Evolutionary conservation across 352 stramenopile species (phyloP), one percentile per base, ranked within the genome.

Genomic region (Pythium folliculosum): DNA sequence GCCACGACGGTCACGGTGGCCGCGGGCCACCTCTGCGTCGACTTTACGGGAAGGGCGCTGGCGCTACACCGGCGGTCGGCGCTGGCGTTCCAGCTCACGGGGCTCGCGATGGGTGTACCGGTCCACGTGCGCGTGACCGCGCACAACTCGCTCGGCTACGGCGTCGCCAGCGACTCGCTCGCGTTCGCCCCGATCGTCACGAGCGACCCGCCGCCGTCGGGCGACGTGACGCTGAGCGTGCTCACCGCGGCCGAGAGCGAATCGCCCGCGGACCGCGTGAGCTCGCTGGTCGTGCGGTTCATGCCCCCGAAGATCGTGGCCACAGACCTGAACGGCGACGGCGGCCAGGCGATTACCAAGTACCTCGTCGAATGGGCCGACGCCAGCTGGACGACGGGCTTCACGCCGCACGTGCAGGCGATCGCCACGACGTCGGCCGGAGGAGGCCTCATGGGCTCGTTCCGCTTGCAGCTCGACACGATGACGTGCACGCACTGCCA

Each of bases 341-440:
- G 95, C n/a, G 96, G 96, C 12, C 86, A 86, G 7, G 27, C 62
- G 4, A 77, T 98, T 43, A 84, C 83, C 1, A 82, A 89, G 53
- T 99, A 98, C 67, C 72, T 98, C 10, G 79, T 99, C 10, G 97
- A 99, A 62, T 99, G 95, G 95, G 92, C 80, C 16, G 83, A 89
- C n/a, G 72, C 72, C 4, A 77, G 88, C 43, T 99, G 92, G 69
- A 63, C 77, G 0, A 73, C 63, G 14, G 60, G 53, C 12, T 95
- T 87, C 50, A 51, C 78, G 0, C 53, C 71, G 6, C 78, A 92
- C 23, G 77, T 94, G 0, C 87, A 97, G 52, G 77, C 77, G 12
- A 73, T 98, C 50, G 63, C 63, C 10, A 95, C 87, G 0, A 86
- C 80, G 10, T 78, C 80, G 0, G 66, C 67, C 8, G 54, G 45